phyloP scores from a whole-genome alignment of 2,329 filamentous ascomycete species.

The Talaromyces sp. region DNA sequence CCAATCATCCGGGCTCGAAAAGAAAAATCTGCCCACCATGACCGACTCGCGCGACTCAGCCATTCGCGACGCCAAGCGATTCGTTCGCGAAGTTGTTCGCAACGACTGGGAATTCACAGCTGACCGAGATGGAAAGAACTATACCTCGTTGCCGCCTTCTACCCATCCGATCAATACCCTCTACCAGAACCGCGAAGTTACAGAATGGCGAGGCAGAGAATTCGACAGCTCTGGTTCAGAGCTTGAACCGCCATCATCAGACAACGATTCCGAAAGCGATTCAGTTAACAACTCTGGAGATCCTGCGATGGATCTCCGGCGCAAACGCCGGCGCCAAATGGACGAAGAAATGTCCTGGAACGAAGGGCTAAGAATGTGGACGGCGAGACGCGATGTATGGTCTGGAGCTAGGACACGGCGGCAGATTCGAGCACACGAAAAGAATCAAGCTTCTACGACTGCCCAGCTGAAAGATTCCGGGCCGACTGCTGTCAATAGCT shows the following conservation, averaged over 20 bases:
- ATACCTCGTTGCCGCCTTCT: slow-evolving; percentile 21
- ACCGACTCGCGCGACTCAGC: slow-evolving; percentile 42
- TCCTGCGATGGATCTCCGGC: slow-evolving; percentile 55
- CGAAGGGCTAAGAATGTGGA: slow-evolving; percentile 77
- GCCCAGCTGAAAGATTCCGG: background rate
- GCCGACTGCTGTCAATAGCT: slow-evolving; percentile 4
- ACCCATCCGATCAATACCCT: slow-evolving; percentile 19
- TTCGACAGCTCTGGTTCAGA: slow-evolving; percentile 43
- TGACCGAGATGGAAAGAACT: slow-evolving; percentile 19
- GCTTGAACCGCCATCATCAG: slow-evolving; percentile 33
- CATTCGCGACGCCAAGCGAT: slow-evolving; percentile 44
- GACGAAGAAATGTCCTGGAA: slow-evolving; percentile 76
- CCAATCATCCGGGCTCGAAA: background rate
- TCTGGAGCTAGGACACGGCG: slow-evolving; percentile 63
- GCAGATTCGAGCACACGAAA: slow-evolving; percentile 26
- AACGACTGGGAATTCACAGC: slow-evolving; percentile 46
- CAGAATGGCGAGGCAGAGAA: slow-evolving; percentile 41
- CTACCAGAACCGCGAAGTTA: slow-evolving; percentile 29
- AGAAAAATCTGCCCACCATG: background rate
- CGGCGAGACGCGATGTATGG: slow-evolving; percentile 78
- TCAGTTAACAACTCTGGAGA: slow-evolving; percentile 38
- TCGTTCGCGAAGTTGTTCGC: slow-evolving; percentile 44
- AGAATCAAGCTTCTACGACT: slow-evolving; percentile 12
- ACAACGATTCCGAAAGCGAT: slow-evolving; percentile 17
- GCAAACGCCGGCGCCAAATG: slow-evolving; percentile 59